Conservation (phyloP, 2,329 filamentous ascomycete species). For the Exophiala mesophila region DNA sequence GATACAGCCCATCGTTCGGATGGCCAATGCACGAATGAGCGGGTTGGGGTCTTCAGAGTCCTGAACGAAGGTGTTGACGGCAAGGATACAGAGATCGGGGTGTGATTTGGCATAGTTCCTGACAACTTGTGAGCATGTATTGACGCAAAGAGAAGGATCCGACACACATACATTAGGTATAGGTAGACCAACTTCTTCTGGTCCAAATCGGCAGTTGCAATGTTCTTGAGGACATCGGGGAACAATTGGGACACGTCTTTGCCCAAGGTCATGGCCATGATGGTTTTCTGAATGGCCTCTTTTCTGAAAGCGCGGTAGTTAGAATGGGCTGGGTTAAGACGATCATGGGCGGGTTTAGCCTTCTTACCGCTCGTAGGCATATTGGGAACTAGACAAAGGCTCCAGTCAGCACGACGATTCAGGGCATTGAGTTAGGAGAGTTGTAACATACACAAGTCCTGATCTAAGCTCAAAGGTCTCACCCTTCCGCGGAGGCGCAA, state of each 20-base stretch:
- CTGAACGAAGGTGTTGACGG: conserved; percentile 98
- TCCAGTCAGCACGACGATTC: conserved; percentile 33
- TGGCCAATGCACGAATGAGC: conserved; percentile 86
- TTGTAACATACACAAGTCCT: conserved; percentile 63
- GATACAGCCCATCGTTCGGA: conserved; percentile 98
- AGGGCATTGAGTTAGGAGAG: conserved; percentile 11
- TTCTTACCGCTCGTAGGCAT: conserved; percentile 81
- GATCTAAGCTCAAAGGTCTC: conserved; percentile 97
- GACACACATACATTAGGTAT: conserved; percentile 74
- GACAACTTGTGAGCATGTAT: conserved; percentile 9
- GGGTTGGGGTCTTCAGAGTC: conserved; percentile 98
- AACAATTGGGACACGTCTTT: conserved; percentile 98
- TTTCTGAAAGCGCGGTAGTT: conserved; percentile 52
- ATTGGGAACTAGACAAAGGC: conserved; percentile 66
- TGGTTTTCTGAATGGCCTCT: conserved; percentile 98
- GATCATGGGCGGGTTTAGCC: conserved; percentile 6
- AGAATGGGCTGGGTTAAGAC: conserved; percentile 19
- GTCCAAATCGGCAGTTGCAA: conserved; percentile 87
- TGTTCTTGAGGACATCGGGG: conserved; percentile 97
- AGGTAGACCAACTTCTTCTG: conserved; percentile 99
- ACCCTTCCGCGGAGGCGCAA: conserved; percentile 88
- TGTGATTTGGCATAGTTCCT: conserved; percentile 99
- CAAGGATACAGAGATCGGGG: conserved; percentile 95
- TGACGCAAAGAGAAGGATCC: background rate
- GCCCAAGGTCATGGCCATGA: conserved; percentile 99